Base-by-base conservation (phyloP, 768 basidiomycete genomes). In the Lactarius indigo region DNA sequence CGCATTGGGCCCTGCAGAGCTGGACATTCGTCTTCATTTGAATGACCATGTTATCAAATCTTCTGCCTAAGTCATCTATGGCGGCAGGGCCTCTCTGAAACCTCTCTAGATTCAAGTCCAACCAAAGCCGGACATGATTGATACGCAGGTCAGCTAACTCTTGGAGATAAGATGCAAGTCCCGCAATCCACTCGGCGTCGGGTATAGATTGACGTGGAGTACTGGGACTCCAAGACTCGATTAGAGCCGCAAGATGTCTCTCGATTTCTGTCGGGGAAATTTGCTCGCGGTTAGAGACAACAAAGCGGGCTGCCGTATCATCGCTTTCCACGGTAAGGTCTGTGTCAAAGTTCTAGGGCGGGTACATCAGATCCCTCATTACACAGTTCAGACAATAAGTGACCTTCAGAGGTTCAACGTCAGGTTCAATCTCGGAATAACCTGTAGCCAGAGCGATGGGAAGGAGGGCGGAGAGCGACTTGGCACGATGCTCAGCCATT, bases 401-500 rank as follows among this genome's bases (percentile, higher is more conserved):
- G 59, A 85, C 86, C 78, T 83, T 86, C 39, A 87, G 72, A 2
- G 78, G 81, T 66, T 85, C 84, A 3, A 57, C 70, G 23, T 80
- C 80, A 0, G 83, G 80, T 7, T 79, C 75, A 12, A 79, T 68
- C 57, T 85, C 84, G 9, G 79, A 73, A 55, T 76, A 75, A 1
- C 87, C 86, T 47, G 76, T 81, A 0, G 74, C 74, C 6, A 87
- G 73, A 0, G 86, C 86, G 26, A 76, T 78, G 1, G 78, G 77
- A 13, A 87, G 79, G 3, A 82, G 73, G 0, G 70, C 68, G 4
- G 76, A 71, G 20, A 87, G 70, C 12, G 62, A 20, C 23, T 41
- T 47, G 2, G 79, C 80, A 20, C 80, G 79, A 73, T 83, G 82
- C 23, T 79, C 78, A 3, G 79, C 79, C 73, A 84, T 78, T 1